Evolutionary conservation across 345 rosid species (phyloP).

Genomic region (Limnanthes douglasii): DNA sequence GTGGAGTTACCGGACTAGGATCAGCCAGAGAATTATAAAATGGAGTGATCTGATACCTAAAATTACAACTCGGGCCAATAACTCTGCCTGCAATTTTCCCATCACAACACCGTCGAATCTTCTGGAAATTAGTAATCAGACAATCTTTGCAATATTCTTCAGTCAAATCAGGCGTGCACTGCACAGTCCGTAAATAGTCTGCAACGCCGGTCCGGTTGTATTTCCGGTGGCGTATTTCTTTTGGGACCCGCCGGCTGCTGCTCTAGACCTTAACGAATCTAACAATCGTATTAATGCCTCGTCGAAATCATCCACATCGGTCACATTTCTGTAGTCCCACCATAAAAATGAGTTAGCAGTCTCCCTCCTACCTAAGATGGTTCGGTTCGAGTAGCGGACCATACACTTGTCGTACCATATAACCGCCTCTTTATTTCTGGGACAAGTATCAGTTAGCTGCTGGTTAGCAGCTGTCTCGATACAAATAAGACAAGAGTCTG

Average conservation of each 20-base stretch:
- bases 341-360: constrained; percentile 1
- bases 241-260: constrained; percentile 7
- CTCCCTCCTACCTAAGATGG: constrained; percentile 13
- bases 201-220: constrained; percentile 3
- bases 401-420: constrained; percentile 24
- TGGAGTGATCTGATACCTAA: constrained; percentile 15
- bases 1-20: constrained; percentile 7
- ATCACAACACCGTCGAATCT: constrained; percentile 13
- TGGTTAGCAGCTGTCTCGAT: constrained; percentile 7
- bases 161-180: constrained; percentile 45
- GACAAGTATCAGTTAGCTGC: constrained; percentile 14
- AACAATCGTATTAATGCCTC: constrained; percentile 9
- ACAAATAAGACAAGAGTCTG: constrained; percentile 20
- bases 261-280: constrained; percentile 10
- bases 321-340: constrained; percentile 5
- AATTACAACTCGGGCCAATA: constrained; percentile 18
- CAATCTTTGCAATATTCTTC: constrained; percentile 22
- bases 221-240: constrained; percentile 14
- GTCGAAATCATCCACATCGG: constrained; percentile 12
- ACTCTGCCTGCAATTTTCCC: constrained; percentile 20
- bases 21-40: constrained; percentile 11
- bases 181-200: constrained; percentile 15
- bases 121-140: constrained; percentile 5
- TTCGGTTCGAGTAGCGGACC: constrained; percentile 28
- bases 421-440: constrained; percentile 17